A percentile compares a stretch with the other conserved stretches of the same genome.
Evolutionary conservation across 1,284 basidiomycete genomes (phyloP).

Genomic region (Leccinum griseonigrum): DNA sequence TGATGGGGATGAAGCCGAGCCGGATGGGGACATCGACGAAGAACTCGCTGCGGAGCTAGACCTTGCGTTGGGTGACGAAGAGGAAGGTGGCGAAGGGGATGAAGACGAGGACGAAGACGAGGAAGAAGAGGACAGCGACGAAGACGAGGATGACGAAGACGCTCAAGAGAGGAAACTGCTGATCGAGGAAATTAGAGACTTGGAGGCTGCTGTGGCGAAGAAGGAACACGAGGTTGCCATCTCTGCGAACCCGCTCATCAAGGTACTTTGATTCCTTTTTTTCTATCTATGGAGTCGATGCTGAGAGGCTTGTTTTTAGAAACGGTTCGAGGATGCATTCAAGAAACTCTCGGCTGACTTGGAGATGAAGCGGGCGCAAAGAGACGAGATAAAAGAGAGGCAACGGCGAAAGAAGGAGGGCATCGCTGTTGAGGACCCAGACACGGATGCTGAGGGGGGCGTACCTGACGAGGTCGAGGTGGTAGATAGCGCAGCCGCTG

Average conservation of each 20-base stretch:
- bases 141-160: constrained; percentile 68
- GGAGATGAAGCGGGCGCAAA: constrained; percentile 81
- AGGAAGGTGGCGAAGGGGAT: constrained; percentile 63
- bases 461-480: constrained; percentile 39
- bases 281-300: neutral
- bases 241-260: constrained; percentile 86
- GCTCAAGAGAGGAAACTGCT: constrained; percentile 77
- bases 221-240: constrained; percentile 86
- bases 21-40: constrained; percentile 71
- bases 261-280: constrained; percentile 43
- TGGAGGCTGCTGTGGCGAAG: constrained; percentile 85
- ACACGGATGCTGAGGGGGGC: constrained; percentile 44
- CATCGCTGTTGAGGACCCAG: constrained; percentile 44
- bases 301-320: constrained; percentile 43
- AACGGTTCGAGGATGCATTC: constrained; percentile 91
- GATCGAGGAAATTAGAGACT: constrained; percentile 86
- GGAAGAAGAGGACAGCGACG: constrained; percentile 67
- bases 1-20: constrained; percentile 55
- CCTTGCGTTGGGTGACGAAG: constrained; percentile 66
- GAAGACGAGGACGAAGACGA: constrained; percentile 68
- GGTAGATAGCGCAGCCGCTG: constrained; percentile 28
- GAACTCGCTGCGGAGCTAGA: constrained; percentile 75
- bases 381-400: constrained; percentile 74
- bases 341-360: constrained; percentile 85
- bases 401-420: constrained; percentile 67